A percentile compares a stretch with the other conserved stretches of the same genome.
phyloP scores from a whole-genome alignment of 2,329 filamentous ascomycete genomes.

The Incumbomyces lentus region DNA sequence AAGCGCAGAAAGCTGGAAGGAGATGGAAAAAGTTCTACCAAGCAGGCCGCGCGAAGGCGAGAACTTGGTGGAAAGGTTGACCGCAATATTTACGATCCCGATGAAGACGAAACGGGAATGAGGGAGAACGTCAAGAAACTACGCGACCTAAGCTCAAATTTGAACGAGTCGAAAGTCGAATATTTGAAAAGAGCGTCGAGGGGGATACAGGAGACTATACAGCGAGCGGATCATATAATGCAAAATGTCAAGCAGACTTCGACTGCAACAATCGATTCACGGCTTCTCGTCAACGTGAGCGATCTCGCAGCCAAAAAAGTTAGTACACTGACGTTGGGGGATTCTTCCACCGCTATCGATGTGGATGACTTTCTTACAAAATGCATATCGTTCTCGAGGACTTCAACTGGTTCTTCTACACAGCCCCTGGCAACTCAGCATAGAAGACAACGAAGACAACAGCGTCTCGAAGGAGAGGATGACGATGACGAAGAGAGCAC shows the following conservation, averaged over 20 bases:
- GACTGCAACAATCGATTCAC: conserved; percentile 82
- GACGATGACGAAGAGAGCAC: conserved; percentile 62
- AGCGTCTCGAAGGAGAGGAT: conserved; percentile 47
- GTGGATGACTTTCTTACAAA: conserved; percentile 87
- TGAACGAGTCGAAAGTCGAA: conserved; percentile 56
- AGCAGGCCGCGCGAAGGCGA: conserved; percentile 23
- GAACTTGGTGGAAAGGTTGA: conserved; percentile 29
- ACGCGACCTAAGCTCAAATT: conserved; percentile 53
- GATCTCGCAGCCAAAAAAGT: conserved; percentile 74
- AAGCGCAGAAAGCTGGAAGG: conserved; percentile 39
- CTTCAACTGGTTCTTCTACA: conserved; percentile 29
- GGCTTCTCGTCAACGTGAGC: conserved; percentile 69
- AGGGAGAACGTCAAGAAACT: conserved; percentile 59
- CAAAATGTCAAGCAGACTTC: conserved; percentile 71
- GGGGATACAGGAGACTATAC: conserved; percentile 55
- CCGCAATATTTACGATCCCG: conserved; percentile 61
- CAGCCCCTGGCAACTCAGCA: conserved; percentile 25
- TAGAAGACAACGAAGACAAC: conserved; percentile 19
- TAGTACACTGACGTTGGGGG: conserved; percentile 61
- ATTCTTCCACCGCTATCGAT: conserved; percentile 65
- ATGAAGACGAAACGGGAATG: conserved; percentile 66
- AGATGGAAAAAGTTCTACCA: conserved; percentile 21
- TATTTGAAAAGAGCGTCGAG: conserved; percentile 56
- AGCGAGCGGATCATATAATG: conserved; percentile 55
- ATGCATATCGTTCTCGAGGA: conserved; percentile 77